A percentile compares a stretch with the other conserved stretches of the same genome.
Evolutionary conservation across 169 alveolate genomes (phyloP).

Genomic region (Cryptosporidium parvum): DNA sequence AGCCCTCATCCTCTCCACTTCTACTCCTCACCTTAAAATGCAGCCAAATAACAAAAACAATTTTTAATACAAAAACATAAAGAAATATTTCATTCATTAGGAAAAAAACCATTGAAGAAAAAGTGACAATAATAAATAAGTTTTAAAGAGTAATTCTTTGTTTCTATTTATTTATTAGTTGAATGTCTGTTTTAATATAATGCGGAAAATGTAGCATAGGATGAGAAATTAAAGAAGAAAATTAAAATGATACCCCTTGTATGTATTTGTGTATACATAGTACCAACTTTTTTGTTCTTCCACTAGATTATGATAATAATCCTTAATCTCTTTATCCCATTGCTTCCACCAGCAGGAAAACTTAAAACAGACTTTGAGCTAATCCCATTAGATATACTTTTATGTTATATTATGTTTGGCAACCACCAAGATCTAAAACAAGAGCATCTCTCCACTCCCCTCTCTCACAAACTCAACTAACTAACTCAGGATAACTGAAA

Average conservation of each 20-base stretch:
- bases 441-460: too few relatives aligned
- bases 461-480: background rate
- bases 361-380: constrained; percentile 28
- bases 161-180: constrained; percentile 20
- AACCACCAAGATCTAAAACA: background rate
- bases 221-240: background rate
- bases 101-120: background rate
- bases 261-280: too few relatives aligned
- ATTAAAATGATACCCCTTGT: too few relatives aligned
- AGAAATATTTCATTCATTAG: background rate
- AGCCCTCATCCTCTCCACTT: too few relatives aligned
- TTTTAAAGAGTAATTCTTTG: constrained; percentile 9
- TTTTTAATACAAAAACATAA: too few relatives aligned
- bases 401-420: constrained; percentile 27
- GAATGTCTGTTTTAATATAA: constrained; percentile 9
- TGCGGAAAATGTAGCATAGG: constrained; percentile 31
- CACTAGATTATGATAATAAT: too few relatives aligned
- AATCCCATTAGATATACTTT: constrained; percentile 17
- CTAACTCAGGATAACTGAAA: constrained; percentile 3
- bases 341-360: constrained; percentile 66
- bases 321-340: background rate
- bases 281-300: too few relatives aligned
- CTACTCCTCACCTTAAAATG: background rate
- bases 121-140: background rate
- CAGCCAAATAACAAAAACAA: background rate